Base-by-base conservation (phyloP, 352 stramenopile species). In the Phytophthora citrophthora region DNA sequence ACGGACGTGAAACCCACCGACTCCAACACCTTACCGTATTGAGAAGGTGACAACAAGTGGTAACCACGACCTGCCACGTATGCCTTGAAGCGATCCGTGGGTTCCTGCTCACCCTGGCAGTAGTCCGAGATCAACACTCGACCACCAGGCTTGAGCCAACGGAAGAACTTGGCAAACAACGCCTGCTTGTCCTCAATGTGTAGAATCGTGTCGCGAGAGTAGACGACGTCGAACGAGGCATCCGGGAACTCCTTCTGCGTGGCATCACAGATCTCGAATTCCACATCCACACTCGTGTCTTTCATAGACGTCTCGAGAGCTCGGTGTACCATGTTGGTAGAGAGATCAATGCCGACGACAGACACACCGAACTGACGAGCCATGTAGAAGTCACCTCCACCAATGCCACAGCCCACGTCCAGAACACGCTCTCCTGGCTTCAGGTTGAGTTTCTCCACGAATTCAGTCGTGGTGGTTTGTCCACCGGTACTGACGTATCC, bases 351-450 rank as follows among this genome's bases (percentile, higher is more conserved):
- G 16, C 80, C 82, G 11, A 91, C 74, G 8, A 91, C 82, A 1
- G 89, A 85, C 24, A 90, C 79, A 20, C 84, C 88, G 26, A 98
- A 90, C 51, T 95, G 84, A 39, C 96, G 95, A 11, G 90, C 90
- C 66, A 97, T 90, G 69, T 97, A 97, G 54, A 95, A 88, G 29
- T 89, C 85, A 1, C 90, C 94, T 16, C 91, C 91, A n/a, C 91
- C 91, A 45, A 97, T 96, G 23, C 91, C 91, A 55, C 91, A 97
- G 24, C 91, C 91, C 8, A 97, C 90, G 57, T 97, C 91, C 9
- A 97, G 65, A n/a, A 96, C 67, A n/a, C 80, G 65, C 56, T 91
- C 80, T 8, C 79, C 78, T 29, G 66, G 61, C 45, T 87, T 62
- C n/a, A 91, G 57, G 50, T 79, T 66, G n/a, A 91, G 74, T 60